Base-by-base conservation (phyloP, 2,329 filamentous ascomycete genomes). In the Claviceps quebecensis region DNA sequence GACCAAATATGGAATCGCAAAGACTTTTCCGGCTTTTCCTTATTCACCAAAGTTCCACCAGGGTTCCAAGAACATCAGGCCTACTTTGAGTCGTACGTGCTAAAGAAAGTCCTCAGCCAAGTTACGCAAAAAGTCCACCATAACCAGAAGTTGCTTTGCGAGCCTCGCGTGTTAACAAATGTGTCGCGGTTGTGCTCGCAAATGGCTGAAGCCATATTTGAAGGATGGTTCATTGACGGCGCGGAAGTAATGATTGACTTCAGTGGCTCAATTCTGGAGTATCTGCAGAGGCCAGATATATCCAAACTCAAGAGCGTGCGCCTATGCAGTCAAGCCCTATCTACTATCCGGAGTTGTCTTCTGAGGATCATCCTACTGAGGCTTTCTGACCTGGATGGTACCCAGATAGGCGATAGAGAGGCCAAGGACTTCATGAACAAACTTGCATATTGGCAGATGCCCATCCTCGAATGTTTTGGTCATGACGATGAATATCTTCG, bases 221-320 rank as follows among this genome's bases (percentile, higher is more conserved):
- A 97, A 67, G 93, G 93, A 16, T 96, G 90, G 87, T 97, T 97
- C 61, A 79, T 96, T 56, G 84, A 93, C 57, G 91, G 91, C 1
- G 87, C 87, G 1, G 86, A 89, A 58, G 76, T 81, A 4, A 77
- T 93, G 58, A 76, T 97, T 36, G 90, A 97, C 60, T 94, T 96
- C 59, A 78, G 84, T 3, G 93, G 91, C 1, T 82, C 84, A 50
- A 69, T 96, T 6, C 68, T 98, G 6, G 93, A 98, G 63, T 91
- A 95, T 60, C 72, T 98, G 4, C 88, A 95, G 63, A 80, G 86
- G 9, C 85, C 90, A 0, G 87, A 95, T 14, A 74, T 98, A 38
- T 79, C 87, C 0, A 75, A 74, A 11, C 70, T 91, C 56, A 98
- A 97, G 67, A 87, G 81, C 41, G 89, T 98, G 7, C 78, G 93